These are phyloP conservation scores for Phlegmacium glaucopus DNA, from an alignment of 768 basidiomycete species.

Conservation along the genomic window DNA sequence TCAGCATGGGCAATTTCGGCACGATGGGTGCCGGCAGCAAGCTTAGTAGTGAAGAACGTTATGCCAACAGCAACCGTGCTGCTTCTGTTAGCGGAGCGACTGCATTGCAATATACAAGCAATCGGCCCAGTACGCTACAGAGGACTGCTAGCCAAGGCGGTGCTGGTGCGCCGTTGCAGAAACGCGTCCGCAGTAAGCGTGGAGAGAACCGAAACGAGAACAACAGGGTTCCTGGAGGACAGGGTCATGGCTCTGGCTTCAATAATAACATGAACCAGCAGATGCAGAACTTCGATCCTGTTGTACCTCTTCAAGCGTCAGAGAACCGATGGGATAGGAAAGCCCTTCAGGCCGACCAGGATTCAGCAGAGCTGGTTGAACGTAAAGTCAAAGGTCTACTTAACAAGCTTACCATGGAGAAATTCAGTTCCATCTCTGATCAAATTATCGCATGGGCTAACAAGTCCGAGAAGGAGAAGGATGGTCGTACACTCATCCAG, in stretches of 20 bases:
- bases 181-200: conserved; percentile 77
- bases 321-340: conserved; percentile 84
- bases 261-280: conserved; percentile 27
- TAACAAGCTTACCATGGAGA: conserved; percentile 96
- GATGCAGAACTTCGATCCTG: conserved; percentile 50
- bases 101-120: conserved; percentile 43
- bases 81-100: conserved; percentile 52
- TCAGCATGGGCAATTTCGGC: conserved; percentile 66
- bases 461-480: conserved; percentile 87
- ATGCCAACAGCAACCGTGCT: conserved; percentile 45
- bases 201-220: conserved; percentile 72
- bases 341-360: conserved; percentile 44
- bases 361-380: conserved; percentile 84
- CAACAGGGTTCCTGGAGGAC: conserved; percentile 39
- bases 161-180: conserved; percentile 46
- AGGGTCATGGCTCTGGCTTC: conserved; percentile 34
- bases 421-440: conserved; percentile 92
- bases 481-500: conserved; percentile 91
- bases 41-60: conserved; percentile 67
- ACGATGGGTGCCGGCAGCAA: conserved; percentile 43
- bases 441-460: conserved; percentile 97
- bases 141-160: conserved; percentile 69
- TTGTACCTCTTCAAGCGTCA: conserved; percentile 74
- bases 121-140: conserved; percentile 55
- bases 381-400: conserved; percentile 89